A percentile compares a stretch with the other conserved stretches of the same genome.
Conservation (phyloP, 768 basidiomycete species). For the Serendipita vermifera region DNA sequence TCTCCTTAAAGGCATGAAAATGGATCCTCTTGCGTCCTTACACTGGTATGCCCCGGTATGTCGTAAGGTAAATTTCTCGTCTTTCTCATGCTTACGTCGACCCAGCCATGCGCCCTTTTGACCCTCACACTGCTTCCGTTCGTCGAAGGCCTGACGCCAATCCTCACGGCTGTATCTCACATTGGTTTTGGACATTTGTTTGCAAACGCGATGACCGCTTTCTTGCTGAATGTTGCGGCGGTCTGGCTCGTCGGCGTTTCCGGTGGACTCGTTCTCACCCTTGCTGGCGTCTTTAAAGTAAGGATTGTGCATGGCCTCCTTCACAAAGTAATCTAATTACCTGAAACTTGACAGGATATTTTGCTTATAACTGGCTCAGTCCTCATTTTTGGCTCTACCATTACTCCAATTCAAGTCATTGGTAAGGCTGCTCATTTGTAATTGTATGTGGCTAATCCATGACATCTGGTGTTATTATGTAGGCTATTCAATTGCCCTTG, state of each 20-base stretch:
- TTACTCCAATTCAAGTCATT: slow-evolving; percentile 76
- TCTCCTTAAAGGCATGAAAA: slow-evolving; percentile 86
- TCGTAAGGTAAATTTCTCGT: slow-evolving; percentile 8
- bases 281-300: slow-evolving; percentile 90
- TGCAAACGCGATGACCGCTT: slow-evolving; percentile 76
- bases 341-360: slow-evolving; percentile 51
- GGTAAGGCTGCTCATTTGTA: slow-evolving; percentile 29
- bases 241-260: slow-evolving; percentile 88
- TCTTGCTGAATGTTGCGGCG: slow-evolving; percentile 82
- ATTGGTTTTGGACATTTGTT: slow-evolving; percentile 54
- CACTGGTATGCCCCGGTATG: slow-evolving; percentile 85
- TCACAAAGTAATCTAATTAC: slow-evolving; percentile 12
- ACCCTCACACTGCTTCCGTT: slow-evolving; percentile 79
- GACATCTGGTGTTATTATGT: slow-evolving; percentile 12
- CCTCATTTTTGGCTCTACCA: slow-evolving; percentile 61
- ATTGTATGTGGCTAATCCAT: not conserved
- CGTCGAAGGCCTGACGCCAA: slow-evolving; percentile 82
- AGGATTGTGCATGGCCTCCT: slow-evolving; percentile 14
- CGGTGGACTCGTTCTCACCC: slow-evolving; percentile 76
- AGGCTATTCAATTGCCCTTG: slow-evolving; percentile 83
- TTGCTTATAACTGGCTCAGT: slow-evolving; percentile 88
- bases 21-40: slow-evolving; percentile 91
- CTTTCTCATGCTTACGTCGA: not conserved
- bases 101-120: slow-evolving; percentile 66
- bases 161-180: slow-evolving; percentile 48